These are phyloP conservation scores for Hypoxylon lienhwacheense DNA, from an alignment of 495 filamentous ascomycete species.

Conservation along the genomic window DNA sequence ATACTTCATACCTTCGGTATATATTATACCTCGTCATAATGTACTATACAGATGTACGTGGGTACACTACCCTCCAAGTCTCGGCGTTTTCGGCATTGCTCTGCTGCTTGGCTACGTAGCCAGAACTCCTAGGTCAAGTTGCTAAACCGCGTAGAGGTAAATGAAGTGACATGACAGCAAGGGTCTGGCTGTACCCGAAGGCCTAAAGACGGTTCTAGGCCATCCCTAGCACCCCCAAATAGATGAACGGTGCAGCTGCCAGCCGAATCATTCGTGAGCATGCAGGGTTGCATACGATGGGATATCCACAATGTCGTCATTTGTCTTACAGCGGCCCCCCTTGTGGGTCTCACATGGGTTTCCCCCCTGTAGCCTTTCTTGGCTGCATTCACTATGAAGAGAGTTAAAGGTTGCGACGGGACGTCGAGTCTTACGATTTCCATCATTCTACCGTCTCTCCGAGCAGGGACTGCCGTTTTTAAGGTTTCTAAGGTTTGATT, in stretches of 20 bases:
- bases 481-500: not conserved
- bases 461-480: no score
- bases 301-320: slow-evolving; percentile 34
- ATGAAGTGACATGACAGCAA: slow-evolving; percentile 34
- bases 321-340: slow-evolving; percentile 29
- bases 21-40: no score
- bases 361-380: slow-evolving; percentile 17
- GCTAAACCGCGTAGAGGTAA: slow-evolving; percentile 22
- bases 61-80: not conserved
- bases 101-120: not conserved
- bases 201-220: slow-evolving; percentile 27
- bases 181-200: slow-evolving; percentile 18
- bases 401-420: not conserved
- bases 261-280: slow-evolving; percentile 31
- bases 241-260: slow-evolving; percentile 31
- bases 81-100: slow-evolving; percentile 28
- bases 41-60: not conserved
- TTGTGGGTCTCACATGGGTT: slow-evolving; percentile 5
- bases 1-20: no score
- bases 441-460: no score
- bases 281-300: slow-evolving; percentile 20
- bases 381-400: slow-evolving; percentile 4
- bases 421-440: slow-evolving; percentile 19
- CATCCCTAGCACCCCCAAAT: slow-evolving; percentile 25
- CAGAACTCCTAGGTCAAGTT: slow-evolving; percentile 8